Evolutionary conservation across 306 rosid species (phyloP), one percentile per base, ranked within the genome.

Genomic region (Coriaria nepalensis): DNA sequence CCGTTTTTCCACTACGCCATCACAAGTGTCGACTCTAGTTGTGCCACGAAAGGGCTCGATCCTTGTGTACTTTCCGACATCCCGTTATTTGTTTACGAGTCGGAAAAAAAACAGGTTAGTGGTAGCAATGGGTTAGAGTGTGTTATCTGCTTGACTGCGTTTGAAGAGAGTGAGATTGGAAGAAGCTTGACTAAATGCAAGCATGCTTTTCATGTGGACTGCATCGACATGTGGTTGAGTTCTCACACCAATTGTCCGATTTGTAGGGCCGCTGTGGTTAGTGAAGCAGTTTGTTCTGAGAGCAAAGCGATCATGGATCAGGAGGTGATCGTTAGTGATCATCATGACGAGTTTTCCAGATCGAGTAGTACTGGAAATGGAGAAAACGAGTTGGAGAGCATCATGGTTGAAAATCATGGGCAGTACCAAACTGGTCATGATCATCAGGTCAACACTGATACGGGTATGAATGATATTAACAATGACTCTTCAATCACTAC

Each of bases 181-280:
- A 68, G 81, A 64, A 65, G 59, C 6, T 71, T 92, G 40, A 81
- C 85, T 6, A 77, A 73, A 32, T 92, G 98, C 50, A 78, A 74
- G 7, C 98, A 92, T 52, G 78, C 70, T 43, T 92, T 92, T 37
- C 98, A 92, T 43, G 62, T 74, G 4, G 81, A 79, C 29, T 92
- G 96, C 47, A 73, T 92, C 43, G 98, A 92, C 42, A 79, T 82
- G 98, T 92, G 98, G 98, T 38, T 92, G 61, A 55, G 37, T 47
- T 82, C 96, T 0, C 96, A 92, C 64, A 51, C 70, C 13, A 82
- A 59, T 54, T 92, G 98, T 45, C 98, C 98, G 0, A 78, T 79
- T 68, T 92, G 96, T 48, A 66, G 98, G 50, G 80, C 87, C 50
- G 65, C 76, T 0, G 76, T 71, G 13, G 61, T 61, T 4, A 56